Evolutionary conservation across 2,329 filamentous ascomycete genomes (phyloP).

Genomic region (Colletotrichum agaves): DNA sequence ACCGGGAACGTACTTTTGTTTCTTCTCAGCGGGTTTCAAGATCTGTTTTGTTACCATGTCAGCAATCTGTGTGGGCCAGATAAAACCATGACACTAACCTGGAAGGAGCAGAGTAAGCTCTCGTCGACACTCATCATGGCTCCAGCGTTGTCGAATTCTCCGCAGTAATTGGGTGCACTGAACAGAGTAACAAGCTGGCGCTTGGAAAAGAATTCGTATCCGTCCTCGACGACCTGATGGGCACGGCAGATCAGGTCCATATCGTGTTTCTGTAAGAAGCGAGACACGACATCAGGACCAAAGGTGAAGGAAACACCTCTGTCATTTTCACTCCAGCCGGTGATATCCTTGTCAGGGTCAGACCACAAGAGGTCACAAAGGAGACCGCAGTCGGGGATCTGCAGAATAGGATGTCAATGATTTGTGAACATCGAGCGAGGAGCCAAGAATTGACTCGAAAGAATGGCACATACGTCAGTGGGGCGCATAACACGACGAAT

Average conservation of each 20-base stretch:
- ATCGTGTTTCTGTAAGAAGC: slow-evolving; percentile 98
- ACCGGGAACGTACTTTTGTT: slow-evolving; percentile 98
- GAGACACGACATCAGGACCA: slow-evolving; percentile 94
- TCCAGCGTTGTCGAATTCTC: slow-evolving; percentile 98
- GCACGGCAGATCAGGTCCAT: slow-evolving; percentile 99
- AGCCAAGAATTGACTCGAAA: slow-evolving; percentile 31
- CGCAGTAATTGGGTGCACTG: slow-evolving; percentile 98
- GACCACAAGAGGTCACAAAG: slow-evolving; percentile 99
- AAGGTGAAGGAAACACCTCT: slow-evolving; percentile 99
- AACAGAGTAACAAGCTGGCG: slow-evolving; percentile 97
- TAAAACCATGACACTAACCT: slow-evolving; percentile 66
- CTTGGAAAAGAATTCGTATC: slow-evolving; percentile 99
- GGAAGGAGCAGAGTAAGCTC: slow-evolving; percentile 98
- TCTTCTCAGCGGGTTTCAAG: slow-evolving; percentile 99
- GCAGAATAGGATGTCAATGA: slow-evolving; percentile 36
- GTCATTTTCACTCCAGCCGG: slow-evolving; percentile 99
- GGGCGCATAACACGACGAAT: slow-evolving; percentile 98
- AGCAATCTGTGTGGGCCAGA: slow-evolving; percentile 16
- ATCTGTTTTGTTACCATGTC: slow-evolving; percentile 69
- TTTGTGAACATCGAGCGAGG: neutral
- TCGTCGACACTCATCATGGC: slow-evolving; percentile 99
- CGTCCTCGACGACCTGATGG: slow-evolving; percentile 98
- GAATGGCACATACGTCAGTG: slow-evolving; percentile 84
- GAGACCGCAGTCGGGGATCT: slow-evolving; percentile 98
- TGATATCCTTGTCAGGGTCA: slow-evolving; percentile 98